Evolutionary conservation across 306 rosid genomes (phyloP), one percentile per base, ranked within the genome.

Genomic region (Dryas alaskensis): DNA sequence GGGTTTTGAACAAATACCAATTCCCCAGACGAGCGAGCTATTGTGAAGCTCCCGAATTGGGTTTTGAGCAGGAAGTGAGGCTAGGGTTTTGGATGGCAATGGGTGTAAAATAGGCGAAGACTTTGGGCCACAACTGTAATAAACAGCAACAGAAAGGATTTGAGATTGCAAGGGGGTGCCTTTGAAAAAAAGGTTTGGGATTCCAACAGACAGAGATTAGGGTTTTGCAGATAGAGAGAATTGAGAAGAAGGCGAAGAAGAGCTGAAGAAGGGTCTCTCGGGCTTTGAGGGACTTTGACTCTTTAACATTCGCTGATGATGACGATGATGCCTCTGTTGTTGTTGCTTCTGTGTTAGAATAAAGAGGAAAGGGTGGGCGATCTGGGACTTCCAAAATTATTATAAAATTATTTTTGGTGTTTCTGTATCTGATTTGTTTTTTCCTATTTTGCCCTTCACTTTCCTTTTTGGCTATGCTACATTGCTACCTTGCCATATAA

Each of bases 1-100:
- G 93, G 96, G 96, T 89, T 89, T 85, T 58, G 75, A 65, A 40
- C n/a, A 79, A 85, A 84, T 79, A 80, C 62, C 43, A 63, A 72
- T 81, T 74, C 73, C 79, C 79, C 67, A 62, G 76, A 72, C 73
- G 51, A 39, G 62, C 25, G 62, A 78, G 76, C 81, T 47, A 70
- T 27, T 74, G 76, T 25, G 52, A 61, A 74, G 73, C 51, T 49
- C 17, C 17, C 46, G 48, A 86, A 78, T 82, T 77, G 67, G 69
- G 77, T 40, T 40, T 52, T 52, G 44, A 50, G 77, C 70, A 65
- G 61, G 51, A 54, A 81, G 66, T 31, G 68, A 73, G 78, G 80
- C 82, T 87, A 90, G 89, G 86, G 89, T 79, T 91, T 87, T 75
- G 74, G 51, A 72, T 67, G 60, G 60, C 65, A 80, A 87, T 75